phyloP scores from a whole-genome alignment of 495 filamentous ascomycete species.

The Neurospora sublineolata region DNA sequence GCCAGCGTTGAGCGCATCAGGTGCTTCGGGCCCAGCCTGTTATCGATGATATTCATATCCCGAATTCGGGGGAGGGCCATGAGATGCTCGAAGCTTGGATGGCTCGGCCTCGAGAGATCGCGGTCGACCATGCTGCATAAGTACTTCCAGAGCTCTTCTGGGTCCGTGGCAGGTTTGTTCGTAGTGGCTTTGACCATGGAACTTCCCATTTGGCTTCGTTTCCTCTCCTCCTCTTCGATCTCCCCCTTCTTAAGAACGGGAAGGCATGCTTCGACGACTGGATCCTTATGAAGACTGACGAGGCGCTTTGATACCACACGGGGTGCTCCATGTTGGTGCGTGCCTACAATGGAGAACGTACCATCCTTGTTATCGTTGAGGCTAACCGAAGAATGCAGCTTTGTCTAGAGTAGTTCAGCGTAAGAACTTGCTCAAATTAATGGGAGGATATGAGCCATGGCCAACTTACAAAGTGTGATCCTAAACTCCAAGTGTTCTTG shows the following conservation, averaged over 20 bases:
- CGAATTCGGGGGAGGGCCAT: neutral
- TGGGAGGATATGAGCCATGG: neutral
- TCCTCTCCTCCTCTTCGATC: neutral
- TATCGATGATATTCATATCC: neutral
- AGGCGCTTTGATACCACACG: neutral
- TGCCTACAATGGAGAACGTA: constrained; percentile 17
- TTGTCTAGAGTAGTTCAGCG: neutral
- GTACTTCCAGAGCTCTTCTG: neutral
- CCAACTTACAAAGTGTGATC: constrained; percentile 17
- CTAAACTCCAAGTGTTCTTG: constrained; percentile 6
- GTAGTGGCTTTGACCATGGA: neutral
- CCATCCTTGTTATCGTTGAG: constrained; percentile 31
- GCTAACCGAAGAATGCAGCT: constrained; percentile 10
- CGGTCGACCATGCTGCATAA: neutral
- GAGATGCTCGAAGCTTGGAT: neutral
- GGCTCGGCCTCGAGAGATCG: neutral
- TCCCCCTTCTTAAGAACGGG: neutral
- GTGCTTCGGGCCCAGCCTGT: neutral
- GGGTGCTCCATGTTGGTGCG: neutral
- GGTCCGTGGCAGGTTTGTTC: neutral
- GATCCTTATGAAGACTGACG: neutral
- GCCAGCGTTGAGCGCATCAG: neutral
- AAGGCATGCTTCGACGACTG: neutral
- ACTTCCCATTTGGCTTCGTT: neutral
- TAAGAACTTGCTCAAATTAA: neutral